Conservation (phyloP, 176 grass and related monocot genomes). For the Cymbopogon citratus region DNA sequence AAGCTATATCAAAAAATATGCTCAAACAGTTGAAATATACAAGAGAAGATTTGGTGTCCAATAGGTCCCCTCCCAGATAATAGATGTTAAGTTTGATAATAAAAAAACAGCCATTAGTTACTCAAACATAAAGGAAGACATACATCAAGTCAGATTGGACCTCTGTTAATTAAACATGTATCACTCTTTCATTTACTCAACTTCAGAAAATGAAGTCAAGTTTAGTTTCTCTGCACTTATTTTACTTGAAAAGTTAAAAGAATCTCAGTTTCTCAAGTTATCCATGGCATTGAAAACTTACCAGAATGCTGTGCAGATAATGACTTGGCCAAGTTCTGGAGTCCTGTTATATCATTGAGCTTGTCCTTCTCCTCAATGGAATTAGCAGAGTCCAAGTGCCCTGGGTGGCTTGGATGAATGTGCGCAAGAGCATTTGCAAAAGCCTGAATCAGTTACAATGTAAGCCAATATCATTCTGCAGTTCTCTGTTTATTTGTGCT, state of each 20-base stretch:
- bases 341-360: slow-evolving; percentile 43
- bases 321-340: slow-evolving; percentile 55
- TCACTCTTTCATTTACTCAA: not conserved
- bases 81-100: not conserved
- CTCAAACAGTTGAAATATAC: not conserved
- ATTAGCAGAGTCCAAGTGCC: slow-evolving; percentile 15
- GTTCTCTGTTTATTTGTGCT: not conserved
- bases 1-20: not conserved
- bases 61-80: not conserved
- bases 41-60: not conserved
- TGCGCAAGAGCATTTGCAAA: slow-evolving; percentile 62
- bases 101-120: not conserved
- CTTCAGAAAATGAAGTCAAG: not conserved
- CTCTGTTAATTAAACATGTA: not conserved
- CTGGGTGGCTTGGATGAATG: slow-evolving; percentile 18
- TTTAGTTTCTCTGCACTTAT: not conserved
- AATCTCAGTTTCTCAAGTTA: not conserved
- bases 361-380: slow-evolving; percentile 9
- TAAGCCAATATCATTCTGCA: not conserved
- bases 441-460: slow-evolving; percentile 32
- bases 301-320: slow-evolving; percentile 63
- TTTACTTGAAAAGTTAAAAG: not conserved
- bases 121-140: not conserved
- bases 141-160: not conserved
- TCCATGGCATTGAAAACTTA: slow-evolving; percentile 23